A percentile compares a stretch with the other conserved stretches of the same genome.
phyloP scores from a whole-genome alignment of 192 early-diverging fungal genomes.

The Coemansia sp. region DNA sequence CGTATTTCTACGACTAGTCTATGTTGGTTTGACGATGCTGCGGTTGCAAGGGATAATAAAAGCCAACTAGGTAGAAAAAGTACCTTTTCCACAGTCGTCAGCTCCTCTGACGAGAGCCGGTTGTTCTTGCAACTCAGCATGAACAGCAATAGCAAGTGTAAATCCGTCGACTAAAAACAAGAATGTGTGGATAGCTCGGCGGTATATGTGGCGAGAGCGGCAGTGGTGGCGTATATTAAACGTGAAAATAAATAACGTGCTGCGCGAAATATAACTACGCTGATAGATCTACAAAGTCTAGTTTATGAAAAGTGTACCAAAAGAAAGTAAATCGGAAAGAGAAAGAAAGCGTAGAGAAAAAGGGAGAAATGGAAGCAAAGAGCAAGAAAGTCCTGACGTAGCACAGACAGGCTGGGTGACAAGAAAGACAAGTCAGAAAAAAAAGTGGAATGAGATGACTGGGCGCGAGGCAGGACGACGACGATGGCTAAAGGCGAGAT shows the following conservation, averaged over 20 bases:
- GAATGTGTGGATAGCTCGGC: background rate
- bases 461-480: conserved; percentile 2
- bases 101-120: conserved; percentile 57
- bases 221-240: background rate
- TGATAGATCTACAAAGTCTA: background rate
- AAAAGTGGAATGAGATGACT: conserved; percentile 7
- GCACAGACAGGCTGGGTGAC: conserved; percentile 3
- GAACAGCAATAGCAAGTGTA: background rate
- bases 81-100: conserved; percentile 61
- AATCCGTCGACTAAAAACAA: background rate
- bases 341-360: background rate
- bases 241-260: background rate
- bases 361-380: conserved; percentile 11
- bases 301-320: background rate
- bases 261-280: background rate
- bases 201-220: too few relatives aligned
- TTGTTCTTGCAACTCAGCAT: conserved; percentile 50
- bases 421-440: background rate
- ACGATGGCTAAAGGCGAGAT: background rate
- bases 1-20: too few relatives aligned
- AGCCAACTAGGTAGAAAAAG: background rate
- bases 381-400: background rate
- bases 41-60: too few relatives aligned
- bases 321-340: background rate
- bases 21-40: too few relatives aligned